Conservation (phyloP, 495 filamentous ascomycete genomes). For the Penicillium arizonense region DNA sequence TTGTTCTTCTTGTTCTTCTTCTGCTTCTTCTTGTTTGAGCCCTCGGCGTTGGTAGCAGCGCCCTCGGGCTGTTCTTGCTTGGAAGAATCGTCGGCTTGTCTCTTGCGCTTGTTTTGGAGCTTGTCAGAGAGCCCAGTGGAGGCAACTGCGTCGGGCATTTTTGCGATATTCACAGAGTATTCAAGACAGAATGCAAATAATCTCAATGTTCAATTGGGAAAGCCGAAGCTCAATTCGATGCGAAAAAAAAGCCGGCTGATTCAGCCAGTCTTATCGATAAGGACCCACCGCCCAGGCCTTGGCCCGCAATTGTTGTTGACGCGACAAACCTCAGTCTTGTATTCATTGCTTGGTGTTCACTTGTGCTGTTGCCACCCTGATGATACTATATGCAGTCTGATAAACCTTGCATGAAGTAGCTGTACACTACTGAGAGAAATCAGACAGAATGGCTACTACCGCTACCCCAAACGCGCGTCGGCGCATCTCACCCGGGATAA, state of each 20-base stretch:
- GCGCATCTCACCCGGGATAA: slow-evolving; percentile 27
- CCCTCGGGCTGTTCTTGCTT: slow-evolving; percentile 3
- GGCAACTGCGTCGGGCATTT: slow-evolving; percentile 20
- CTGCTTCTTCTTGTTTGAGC: slow-evolving; percentile 41
- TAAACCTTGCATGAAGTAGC: not conserved
- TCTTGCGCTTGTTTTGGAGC: slow-evolving; percentile 52
- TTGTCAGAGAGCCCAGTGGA: slow-evolving; percentile 34
- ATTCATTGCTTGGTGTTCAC: not conserved
- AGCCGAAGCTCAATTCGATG: slow-evolving; percentile 3
- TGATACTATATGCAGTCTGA: not conserved
- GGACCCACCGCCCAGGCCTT: slow-evolving; percentile 17
- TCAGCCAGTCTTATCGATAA: slow-evolving; percentile 41
- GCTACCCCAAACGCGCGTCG: slow-evolving; percentile 38
- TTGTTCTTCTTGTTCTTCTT: slow-evolving; percentile 55
- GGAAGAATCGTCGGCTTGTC: slow-evolving; percentile 46
- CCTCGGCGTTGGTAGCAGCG: slow-evolving; percentile 17
- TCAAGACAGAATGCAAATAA: not conserved
- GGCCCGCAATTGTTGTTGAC: slow-evolving; percentile 26
- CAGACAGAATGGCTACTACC: slow-evolving; percentile 21
- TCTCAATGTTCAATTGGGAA: slow-evolving; percentile 2
- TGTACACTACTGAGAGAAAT: not conserved
- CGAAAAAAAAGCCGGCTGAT: slow-evolving; percentile 26
- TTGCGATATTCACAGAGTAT: not conserved
- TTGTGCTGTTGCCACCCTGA: not conserved
- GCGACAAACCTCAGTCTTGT: slow-evolving; percentile 9